Percentiles rank a stretch among this genome's conserved stretches.
Evolutionary conservation across 495 filamentous ascomycete genomes (phyloP).

Genomic region (Staphylotrichum longicolle): DNA sequence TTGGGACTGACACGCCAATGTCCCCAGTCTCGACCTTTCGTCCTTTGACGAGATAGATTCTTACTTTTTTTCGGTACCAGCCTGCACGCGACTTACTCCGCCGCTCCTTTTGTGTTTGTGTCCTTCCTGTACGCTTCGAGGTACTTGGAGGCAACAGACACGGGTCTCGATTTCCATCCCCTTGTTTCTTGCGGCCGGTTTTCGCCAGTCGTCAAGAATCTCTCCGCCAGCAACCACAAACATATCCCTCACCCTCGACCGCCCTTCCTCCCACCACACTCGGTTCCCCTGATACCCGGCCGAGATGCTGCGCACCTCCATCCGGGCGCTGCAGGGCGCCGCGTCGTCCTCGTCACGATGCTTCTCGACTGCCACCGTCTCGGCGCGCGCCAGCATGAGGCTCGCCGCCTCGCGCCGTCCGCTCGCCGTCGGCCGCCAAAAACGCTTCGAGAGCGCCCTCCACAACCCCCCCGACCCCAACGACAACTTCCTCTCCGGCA

Average conservation of each 20-base stretch:
- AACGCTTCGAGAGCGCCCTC: conserved; percentile 47
- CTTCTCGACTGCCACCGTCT: conserved; percentile 47
- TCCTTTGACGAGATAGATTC: conserved; percentile 18
- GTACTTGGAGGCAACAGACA: conserved; percentile 17
- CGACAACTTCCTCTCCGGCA: conserved; percentile 92
- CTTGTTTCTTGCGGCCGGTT: conserved; percentile 11
- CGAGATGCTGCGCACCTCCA: conserved; percentile 52
- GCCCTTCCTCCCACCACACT: neutral
- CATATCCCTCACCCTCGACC: conserved; percentile 15
- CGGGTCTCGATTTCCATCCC: conserved; percentile 17
- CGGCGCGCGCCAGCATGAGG: conserved; percentile 31
- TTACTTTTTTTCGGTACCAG: neutral
- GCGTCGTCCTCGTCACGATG: conserved; percentile 33
- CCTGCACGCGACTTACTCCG: conserved; percentile 51
- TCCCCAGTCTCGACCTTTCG: conserved; percentile 22
- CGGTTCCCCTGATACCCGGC: conserved; percentile 23
- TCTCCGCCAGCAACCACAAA: neutral
- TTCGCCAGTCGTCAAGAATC: neutral
- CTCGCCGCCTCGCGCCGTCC: conserved; percentile 47
- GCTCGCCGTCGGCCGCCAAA: conserved; percentile 50
- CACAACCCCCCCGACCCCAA: conserved; percentile 64
- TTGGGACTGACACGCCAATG: conserved; percentile 21
- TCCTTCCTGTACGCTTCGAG: conserved; percentile 13
- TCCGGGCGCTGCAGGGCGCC: conserved; percentile 34
- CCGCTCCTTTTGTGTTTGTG: conserved; percentile 43